Conservation (phyloP, 108 stramenopile species). For the Cyclotella kingstonii region DNA sequence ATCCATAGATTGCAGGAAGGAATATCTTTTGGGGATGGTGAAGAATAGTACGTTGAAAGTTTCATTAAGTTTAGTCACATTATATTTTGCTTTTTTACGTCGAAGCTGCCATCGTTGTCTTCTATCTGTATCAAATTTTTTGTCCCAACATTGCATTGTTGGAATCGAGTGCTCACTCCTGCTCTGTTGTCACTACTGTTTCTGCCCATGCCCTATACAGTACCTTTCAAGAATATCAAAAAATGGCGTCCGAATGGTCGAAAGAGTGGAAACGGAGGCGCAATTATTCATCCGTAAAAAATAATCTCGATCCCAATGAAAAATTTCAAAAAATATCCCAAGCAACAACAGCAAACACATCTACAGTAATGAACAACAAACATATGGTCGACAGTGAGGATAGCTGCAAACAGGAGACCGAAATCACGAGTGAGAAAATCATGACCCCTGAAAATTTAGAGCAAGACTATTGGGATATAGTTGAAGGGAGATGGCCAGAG, state of each 20-base stretch:
- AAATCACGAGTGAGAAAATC: constrained; percentile 3
- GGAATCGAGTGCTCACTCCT: no score
- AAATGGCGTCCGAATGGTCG: constrained; percentile 61
- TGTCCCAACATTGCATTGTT: no score
- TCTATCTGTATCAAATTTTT: no score
- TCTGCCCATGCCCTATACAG: not conserved
- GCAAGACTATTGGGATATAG: constrained; percentile 94
- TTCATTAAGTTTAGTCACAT: not conserved
- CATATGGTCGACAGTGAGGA: not conserved
- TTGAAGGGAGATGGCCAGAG: constrained; percentile 75
- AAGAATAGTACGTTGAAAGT: constrained; percentile 52
- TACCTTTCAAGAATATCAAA: constrained; percentile 67
- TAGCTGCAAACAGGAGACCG: not conserved
- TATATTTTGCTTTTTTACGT: not conserved
- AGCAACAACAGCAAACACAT: not conserved
- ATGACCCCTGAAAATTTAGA: constrained; percentile 78
- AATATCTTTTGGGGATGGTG: constrained; percentile 91
- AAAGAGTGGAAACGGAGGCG: constrained; percentile 62
- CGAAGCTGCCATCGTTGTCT: no score
- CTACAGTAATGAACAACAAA: not conserved
- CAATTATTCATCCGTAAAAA: constrained; percentile 36
- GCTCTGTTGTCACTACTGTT: not conserved
- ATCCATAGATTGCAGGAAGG: constrained; percentile 88
- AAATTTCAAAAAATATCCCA: constrained; percentile 2
- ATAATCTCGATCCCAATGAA: constrained; percentile 36